A percentile compares a stretch with the other conserved stretches of the same genome.
These are phyloP conservation scores for Hortiboletus campestris DNA, from an alignment of 768 basidiomycete genomes.

Conservation along the genomic window DNA sequence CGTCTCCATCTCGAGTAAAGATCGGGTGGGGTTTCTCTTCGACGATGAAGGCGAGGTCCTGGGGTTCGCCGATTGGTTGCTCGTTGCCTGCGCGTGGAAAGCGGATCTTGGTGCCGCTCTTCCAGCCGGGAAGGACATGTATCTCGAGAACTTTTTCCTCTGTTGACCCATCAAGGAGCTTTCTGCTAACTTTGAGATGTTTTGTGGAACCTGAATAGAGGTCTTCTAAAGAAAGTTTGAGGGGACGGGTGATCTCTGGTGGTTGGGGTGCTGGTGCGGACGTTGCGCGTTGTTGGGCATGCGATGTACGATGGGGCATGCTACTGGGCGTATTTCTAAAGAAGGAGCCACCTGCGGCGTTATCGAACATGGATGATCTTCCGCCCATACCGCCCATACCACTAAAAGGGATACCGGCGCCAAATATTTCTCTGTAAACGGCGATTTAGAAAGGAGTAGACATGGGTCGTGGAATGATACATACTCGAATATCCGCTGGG, in stretches of 20 bases:
- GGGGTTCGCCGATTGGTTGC: slow-evolving; percentile 58
- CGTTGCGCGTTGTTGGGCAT: slow-evolving; percentile 28
- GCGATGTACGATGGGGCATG: slow-evolving; percentile 50
- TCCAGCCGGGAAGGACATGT: slow-evolving; percentile 86
- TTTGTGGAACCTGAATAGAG: slow-evolving; percentile 84
- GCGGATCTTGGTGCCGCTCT: slow-evolving; percentile 91
- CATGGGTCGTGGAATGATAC: slow-evolving; percentile 29
- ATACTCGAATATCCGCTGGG: slow-evolving; percentile 86
- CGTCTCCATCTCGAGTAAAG: slow-evolving; percentile 80
- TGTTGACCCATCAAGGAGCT: slow-evolving; percentile 63
- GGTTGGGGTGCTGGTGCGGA: slow-evolving; percentile 34
- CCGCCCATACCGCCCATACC: slow-evolving; percentile 44
- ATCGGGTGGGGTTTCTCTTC: slow-evolving; percentile 87
- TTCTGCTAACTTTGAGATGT: slow-evolving; percentile 82
- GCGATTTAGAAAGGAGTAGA: not conserved
- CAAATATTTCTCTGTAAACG: slow-evolving; percentile 56
- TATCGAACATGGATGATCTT: slow-evolving; percentile 36
- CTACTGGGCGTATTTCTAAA: slow-evolving; percentile 50
- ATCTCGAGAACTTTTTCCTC: slow-evolving; percentile 89
- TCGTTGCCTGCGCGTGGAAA: slow-evolving; percentile 90
- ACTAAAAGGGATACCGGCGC: slow-evolving; percentile 35
- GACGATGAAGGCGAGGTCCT: slow-evolving; percentile 95
- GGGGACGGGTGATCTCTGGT: slow-evolving; percentile 72
- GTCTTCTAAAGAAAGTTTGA: slow-evolving; percentile 84
- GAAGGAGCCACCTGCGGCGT: slow-evolving; percentile 39